phyloP scores from a whole-genome alignment of 805 yeast species.

The Torulaspora maleeae region DNA sequence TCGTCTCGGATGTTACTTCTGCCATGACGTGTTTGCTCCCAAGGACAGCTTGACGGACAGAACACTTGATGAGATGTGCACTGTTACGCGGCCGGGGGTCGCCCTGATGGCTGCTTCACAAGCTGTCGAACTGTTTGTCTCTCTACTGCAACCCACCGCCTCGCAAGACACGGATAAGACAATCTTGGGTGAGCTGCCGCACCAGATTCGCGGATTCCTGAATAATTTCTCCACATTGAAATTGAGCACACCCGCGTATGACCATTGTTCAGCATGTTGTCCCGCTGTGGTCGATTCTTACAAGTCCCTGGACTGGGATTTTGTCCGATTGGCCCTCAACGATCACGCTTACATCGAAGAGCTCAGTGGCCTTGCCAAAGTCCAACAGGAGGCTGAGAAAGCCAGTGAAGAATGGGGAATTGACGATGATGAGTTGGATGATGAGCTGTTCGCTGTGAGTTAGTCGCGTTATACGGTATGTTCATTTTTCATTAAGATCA shows the following conservation, averaged over 20 bases:
- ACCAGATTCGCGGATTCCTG: constrained; percentile 86
- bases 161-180: constrained; percentile 29
- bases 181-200: constrained; percentile 71
- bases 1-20: constrained; percentile 86
- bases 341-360: constrained; percentile 66
- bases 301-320: constrained; percentile 65
- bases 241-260: constrained; percentile 66
- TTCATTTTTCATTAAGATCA: not conserved
- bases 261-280: constrained; percentile 86
- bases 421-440: constrained; percentile 28
- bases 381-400: constrained; percentile 54
- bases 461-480: constrained; percentile 3
- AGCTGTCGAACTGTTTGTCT: constrained; percentile 78
- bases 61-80: constrained; percentile 96
- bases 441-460: constrained; percentile 3
- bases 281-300: constrained; percentile 49
- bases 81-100: constrained; percentile 95
- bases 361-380: constrained; percentile 69
- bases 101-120: constrained; percentile 82
- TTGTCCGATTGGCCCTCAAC: constrained; percentile 65
- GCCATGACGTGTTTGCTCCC: constrained; percentile 95
- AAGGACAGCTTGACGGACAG: constrained; percentile 80
- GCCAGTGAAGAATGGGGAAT: constrained; percentile 27
- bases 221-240: constrained; percentile 59
- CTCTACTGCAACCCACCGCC: constrained; percentile 63